Evolutionary conservation across 805 yeast species (phyloP).

Genomic region (Metschnikowia lachancei): DNA sequence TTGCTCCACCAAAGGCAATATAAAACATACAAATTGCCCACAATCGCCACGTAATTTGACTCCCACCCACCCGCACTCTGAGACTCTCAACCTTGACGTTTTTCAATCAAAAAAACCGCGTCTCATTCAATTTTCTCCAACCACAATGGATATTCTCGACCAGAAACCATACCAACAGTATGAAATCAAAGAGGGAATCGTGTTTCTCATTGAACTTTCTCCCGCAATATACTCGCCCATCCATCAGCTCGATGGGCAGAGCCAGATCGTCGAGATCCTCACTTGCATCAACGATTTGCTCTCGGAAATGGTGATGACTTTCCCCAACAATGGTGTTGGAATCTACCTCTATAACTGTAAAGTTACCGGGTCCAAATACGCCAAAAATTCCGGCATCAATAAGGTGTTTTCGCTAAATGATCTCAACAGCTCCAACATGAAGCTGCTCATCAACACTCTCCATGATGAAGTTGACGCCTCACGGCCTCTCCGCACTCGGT

Average conservation of each 20-base stretch:
- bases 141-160: constrained; percentile 6
- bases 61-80: no score
- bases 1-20: no score
- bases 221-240: constrained; percentile 41
- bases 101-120: no score
- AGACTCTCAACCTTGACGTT: no score
- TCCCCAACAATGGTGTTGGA: constrained; percentile 74
- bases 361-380: constrained; percentile 27
- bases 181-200: constrained; percentile 61
- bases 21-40: no score
- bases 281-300: constrained; percentile 59
- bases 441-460: constrained; percentile 48
- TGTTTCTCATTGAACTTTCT: constrained; percentile 61
- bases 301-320: constrained; percentile 59
- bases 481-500: constrained; percentile 13
- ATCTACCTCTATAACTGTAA: constrained; percentile 57
- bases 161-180: constrained; percentile 32
- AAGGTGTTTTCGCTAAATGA: constrained; percentile 52
- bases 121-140: no score
- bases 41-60: no score
- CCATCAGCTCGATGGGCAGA: constrained; percentile 33
- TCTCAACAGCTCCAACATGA: constrained; percentile 57
- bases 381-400: constrained; percentile 41
- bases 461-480: constrained; percentile 37
- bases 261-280: constrained; percentile 53